Percentiles rank a stretch among this genome's conserved stretches.
These are phyloP conservation scores for Aspergillus flavus DNA, from an alignment of 2,329 filamentous ascomycete species.

Conservation along the genomic window DNA sequence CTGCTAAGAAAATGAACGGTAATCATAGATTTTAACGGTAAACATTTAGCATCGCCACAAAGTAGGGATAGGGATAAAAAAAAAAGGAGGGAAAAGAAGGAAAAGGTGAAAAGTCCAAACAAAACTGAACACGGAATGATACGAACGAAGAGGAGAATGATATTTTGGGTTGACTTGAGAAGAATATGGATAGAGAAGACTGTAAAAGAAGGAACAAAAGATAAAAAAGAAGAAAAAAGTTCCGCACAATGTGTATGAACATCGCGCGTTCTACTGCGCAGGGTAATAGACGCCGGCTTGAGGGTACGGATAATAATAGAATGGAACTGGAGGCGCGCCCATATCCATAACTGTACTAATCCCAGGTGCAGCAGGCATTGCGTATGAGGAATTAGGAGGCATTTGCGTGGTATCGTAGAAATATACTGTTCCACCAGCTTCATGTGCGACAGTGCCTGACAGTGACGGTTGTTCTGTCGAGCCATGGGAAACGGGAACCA, in stretches of 20 bases:
- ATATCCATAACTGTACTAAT: constrained; percentile 65
- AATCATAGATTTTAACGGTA: constrained; percentile 27
- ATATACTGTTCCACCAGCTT: constrained; percentile 94
- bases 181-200: constrained; percentile 25
- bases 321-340: constrained; percentile 62
- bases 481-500: constrained; percentile 30
- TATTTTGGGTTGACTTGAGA: background rate
- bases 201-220: constrained; percentile 13
- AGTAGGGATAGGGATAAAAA: constrained; percentile 22
- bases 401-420: constrained; percentile 85
- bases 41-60: background rate
- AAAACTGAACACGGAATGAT: constrained; percentile 1
- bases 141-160: constrained; percentile 1
- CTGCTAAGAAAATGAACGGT: constrained; percentile 11
- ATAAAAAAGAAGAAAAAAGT: constrained; percentile 13
- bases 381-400: constrained; percentile 51
- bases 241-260: background rate
- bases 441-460: constrained; percentile 70
- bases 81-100: constrained; percentile 27
- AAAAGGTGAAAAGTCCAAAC: constrained; percentile 3
- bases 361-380: constrained; percentile 53
- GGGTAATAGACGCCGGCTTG: constrained; percentile 65
- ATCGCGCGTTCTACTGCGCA: constrained; percentile 24
- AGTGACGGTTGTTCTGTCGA: constrained; percentile 48
- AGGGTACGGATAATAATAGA: constrained; percentile 60